Evolutionary conservation across 2,329 filamentous ascomycete genomes (phyloP).

Genomic region (Cadophora sp.): DNA sequence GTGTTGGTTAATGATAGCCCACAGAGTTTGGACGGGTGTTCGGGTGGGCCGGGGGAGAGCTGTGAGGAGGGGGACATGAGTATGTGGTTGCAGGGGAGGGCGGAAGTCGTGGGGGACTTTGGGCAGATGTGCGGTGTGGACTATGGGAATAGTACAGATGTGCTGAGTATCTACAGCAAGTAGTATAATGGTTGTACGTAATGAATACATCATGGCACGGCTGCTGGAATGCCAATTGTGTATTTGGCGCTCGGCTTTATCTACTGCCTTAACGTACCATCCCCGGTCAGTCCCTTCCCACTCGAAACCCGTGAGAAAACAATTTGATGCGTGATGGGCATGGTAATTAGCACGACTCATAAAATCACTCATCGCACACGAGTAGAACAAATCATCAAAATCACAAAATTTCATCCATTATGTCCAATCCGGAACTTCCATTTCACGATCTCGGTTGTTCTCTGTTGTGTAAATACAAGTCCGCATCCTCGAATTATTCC

Average conservation of each 20-base stretch:
- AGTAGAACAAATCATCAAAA: no score
- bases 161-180: slow-evolving; percentile 36
- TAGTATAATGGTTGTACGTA: not conserved
- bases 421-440: no score
- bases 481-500: no score
- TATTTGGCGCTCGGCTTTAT: no score
- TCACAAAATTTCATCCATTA: no score
- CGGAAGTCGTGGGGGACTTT: slow-evolving; percentile 50
- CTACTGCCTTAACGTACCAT: no score
- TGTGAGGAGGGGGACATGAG: slow-evolving; percentile 36
- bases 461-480: not conserved
- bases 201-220: not conserved
- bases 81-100: slow-evolving; percentile 32
- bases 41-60: slow-evolving; percentile 57
- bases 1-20: slow-evolving; percentile 58
- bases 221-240: not conserved
- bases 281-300: no score
- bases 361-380: no score
- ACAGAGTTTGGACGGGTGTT: slow-evolving; percentile 54
- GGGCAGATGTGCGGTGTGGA: slow-evolving; percentile 48
- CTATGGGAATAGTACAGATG: slow-evolving; percentile 37
- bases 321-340: no score
- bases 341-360: no score
- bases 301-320: no score
- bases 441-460: no score